Conservation (phyloP, 2,329 filamentous ascomycete genomes). For the Phialophora expanda region DNA sequence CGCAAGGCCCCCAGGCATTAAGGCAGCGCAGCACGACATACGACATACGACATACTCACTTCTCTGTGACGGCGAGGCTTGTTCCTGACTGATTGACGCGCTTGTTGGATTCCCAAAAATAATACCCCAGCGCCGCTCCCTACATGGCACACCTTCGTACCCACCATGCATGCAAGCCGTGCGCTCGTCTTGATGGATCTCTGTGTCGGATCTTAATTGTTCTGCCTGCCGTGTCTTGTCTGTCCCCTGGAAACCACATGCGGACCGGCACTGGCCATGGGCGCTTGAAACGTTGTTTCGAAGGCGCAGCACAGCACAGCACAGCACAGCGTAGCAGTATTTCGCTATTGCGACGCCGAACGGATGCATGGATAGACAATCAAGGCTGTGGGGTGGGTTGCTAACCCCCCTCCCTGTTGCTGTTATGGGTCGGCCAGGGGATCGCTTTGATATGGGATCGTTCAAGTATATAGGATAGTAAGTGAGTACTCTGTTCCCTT, state of each 20-base stretch:
- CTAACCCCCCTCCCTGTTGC: not conserved
- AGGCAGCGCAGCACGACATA: not conserved
- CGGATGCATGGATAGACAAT: not conserved
- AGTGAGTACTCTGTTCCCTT: not conserved
- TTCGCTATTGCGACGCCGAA: not conserved
- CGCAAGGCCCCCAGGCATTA: not conserved
- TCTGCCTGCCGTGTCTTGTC: not conserved
- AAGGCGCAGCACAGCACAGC: constrained; percentile 9
- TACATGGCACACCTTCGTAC: not conserved
- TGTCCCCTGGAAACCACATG: not conserved
- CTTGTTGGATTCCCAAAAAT: not conserved
- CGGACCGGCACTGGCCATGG: not conserved
- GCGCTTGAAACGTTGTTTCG: not conserved
- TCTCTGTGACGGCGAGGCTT: not conserved
- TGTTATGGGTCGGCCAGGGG: not conserved
- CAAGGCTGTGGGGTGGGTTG: not conserved
- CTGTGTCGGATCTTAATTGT: not conserved
- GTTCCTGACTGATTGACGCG: not conserved
- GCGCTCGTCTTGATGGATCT: not conserved
- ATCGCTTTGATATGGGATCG: not conserved
- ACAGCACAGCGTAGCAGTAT: not conserved
- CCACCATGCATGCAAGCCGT: not conserved
- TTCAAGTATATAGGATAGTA: not conserved
- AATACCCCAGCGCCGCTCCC: not conserved
- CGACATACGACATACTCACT: not conserved